Conservation (phyloP, 2,329 filamentous ascomycete genomes). For the Aureobasidium melanogenum region DNA sequence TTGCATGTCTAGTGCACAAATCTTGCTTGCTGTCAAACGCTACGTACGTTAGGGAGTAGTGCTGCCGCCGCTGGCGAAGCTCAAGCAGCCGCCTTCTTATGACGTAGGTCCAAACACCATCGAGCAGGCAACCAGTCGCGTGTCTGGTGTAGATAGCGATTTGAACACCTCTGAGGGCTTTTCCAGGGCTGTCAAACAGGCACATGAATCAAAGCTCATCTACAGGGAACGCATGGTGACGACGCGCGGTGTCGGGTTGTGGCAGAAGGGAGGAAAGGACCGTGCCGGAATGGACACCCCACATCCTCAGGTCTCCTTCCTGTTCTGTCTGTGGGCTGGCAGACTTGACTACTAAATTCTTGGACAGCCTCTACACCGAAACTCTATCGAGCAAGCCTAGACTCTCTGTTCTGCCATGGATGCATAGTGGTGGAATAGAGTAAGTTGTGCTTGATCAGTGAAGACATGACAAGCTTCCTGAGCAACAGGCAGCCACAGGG, state of each 20-base stretch:
- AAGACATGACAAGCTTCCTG: slow-evolving; percentile 1
- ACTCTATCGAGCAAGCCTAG: not conserved
- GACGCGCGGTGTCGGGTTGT: not conserved
- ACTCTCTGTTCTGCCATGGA: not conserved
- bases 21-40: not conserved
- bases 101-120: not conserved
- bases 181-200: not conserved
- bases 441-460: not conserved
- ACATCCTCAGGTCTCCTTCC: not conserved
- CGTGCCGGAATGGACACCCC: not conserved
- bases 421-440: not conserved
- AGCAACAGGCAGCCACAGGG: not conserved
- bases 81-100: not conserved
- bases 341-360: not conserved
- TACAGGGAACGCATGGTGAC: not conserved
- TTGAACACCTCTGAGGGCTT: not conserved
- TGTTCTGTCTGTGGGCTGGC: not conserved
- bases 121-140: not conserved
- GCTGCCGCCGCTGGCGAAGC: not conserved
- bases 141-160: not conserved
- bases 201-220: slow-evolving; percentile 5
- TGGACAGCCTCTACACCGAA: not conserved
- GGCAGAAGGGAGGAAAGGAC: slow-evolving; percentile 1
- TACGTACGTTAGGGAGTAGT: not conserved
- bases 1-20: not conserved